These are phyloP conservation scores for Podaxis sp. DNA, from an alignment of 768 basidiomycete species.

Conservation along the genomic window DNA sequence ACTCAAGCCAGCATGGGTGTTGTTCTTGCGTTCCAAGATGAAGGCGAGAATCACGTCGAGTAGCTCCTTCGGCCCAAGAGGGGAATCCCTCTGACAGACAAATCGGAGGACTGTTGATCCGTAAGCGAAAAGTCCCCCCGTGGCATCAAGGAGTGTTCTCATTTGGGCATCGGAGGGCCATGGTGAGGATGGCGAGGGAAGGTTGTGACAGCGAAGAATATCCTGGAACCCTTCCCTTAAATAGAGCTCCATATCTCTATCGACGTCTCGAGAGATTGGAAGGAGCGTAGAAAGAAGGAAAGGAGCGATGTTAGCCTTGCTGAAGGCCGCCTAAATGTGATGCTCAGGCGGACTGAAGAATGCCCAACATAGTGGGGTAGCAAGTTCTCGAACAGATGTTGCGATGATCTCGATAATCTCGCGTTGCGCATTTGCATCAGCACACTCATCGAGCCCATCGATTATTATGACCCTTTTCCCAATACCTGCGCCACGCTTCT, in stretches of 20 bases:
- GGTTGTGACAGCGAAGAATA: not conserved
- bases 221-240: not conserved
- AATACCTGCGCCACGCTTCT: not conserved
- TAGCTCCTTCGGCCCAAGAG: not conserved
- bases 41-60: not conserved
- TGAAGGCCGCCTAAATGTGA: not conserved
- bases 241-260: not conserved
- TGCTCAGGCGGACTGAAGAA: slow-evolving; percentile 5
- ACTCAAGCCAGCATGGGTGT: not conserved
- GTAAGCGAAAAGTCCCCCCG: not conserved
- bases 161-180: not conserved
- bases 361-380: not conserved
- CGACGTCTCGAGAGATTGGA: not conserved
- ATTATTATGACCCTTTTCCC: not conserved
- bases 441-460: not conserved
- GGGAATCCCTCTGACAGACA: not conserved
- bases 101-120: not conserved
- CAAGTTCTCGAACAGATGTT: not conserved
- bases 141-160: not conserved
- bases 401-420: not conserved
- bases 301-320: not conserved
- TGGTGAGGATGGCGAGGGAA: not conserved
- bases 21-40: not conserved
- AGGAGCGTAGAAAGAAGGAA: not conserved
- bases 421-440: not conserved